Evolutionary conservation across 768 basidiomycete genomes (phyloP).

Genomic region (Podaxis sp.): DNA sequence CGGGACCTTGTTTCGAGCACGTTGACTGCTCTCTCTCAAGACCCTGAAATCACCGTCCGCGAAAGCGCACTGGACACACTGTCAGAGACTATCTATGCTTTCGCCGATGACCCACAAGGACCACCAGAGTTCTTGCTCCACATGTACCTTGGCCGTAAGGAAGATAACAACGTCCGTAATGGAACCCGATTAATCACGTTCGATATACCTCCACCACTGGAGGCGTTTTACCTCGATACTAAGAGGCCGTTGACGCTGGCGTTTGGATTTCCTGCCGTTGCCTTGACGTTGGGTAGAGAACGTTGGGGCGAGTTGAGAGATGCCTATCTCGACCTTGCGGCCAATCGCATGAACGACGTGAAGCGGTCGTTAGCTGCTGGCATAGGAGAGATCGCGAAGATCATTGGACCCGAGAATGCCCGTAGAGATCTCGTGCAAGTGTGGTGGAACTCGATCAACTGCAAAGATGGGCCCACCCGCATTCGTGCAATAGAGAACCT

Average conservation of each 20-base stretch:
- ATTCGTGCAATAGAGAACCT: slow-evolving; percentile 67
- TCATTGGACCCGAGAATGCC: slow-evolving; percentile 71
- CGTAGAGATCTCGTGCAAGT: slow-evolving; percentile 64
- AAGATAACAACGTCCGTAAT: slow-evolving; percentile 35
- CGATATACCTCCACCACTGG: slow-evolving; percentile 22
- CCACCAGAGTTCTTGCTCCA: slow-evolving; percentile 72
- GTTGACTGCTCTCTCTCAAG: slow-evolving; percentile 55
- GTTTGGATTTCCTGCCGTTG: slow-evolving; percentile 90
- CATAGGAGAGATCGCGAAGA: slow-evolving; percentile 82
- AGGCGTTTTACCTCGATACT: slow-evolving; percentile 56
- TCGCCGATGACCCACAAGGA: slow-evolving; percentile 56
- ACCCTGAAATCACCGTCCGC: slow-evolving; percentile 65
- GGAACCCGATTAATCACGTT: slow-evolving; percentile 26
- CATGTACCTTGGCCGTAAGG: slow-evolving; percentile 68
- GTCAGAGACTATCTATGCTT: slow-evolving; percentile 86
- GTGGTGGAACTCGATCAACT: slow-evolving; percentile 58
- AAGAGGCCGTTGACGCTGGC: slow-evolving; percentile 76
- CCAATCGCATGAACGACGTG: slow-evolving; percentile 58
- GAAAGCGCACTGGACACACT: slow-evolving; percentile 80
- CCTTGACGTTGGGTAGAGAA: slow-evolving; percentile 68
- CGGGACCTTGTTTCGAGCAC: slow-evolving; percentile 63
- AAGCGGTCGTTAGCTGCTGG: slow-evolving; percentile 82
- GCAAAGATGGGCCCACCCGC: slow-evolving; percentile 66
- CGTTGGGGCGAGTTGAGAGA: slow-evolving; percentile 75
- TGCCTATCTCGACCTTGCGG: slow-evolving; percentile 61